Evolutionary conservation across 345 rosid genomes (phyloP).

Genomic region (Boechera stricta): DNA sequence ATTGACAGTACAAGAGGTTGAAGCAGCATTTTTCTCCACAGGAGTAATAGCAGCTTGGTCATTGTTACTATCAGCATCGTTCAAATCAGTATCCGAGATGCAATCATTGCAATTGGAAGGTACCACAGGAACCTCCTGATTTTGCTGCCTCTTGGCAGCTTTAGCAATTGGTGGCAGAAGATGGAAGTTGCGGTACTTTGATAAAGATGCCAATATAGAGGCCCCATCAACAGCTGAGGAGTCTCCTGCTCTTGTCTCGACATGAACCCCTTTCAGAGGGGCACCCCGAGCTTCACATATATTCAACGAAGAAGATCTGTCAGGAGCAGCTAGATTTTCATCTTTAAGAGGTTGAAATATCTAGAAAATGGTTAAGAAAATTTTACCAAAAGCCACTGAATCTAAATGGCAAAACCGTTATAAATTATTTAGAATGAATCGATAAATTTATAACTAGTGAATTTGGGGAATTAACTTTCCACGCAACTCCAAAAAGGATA

Average conservation of each 20-base stretch:
- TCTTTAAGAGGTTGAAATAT: conserved; percentile 84
- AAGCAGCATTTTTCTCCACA: conserved; percentile 60
- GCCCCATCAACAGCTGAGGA: conserved; percentile 90
- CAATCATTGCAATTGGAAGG: conserved; percentile 63
- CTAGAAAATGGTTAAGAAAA: conserved; percentile 65
- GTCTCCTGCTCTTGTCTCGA: conserved; percentile 85
- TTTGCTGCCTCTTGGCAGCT: conserved; percentile 59
- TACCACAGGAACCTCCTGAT: conserved; percentile 58
- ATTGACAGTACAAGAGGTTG: conserved; percentile 56
- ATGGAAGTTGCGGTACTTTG: conserved; percentile 62
- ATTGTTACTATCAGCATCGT: conserved; percentile 60
- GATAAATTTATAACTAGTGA: conserved; percentile 4
- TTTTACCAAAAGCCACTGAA: conserved; percentile 12
- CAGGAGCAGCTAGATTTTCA: conserved; percentile 67
- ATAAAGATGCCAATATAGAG: conserved; percentile 86
- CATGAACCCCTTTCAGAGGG: conserved; percentile 70
- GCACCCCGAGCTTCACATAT: conserved; percentile 78
- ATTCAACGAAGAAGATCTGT: conserved; percentile 64
- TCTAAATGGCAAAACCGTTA: not conserved
- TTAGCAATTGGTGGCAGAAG: conserved; percentile 67
- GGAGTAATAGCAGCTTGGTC: conserved; percentile 61
- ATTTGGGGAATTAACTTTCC: not conserved
- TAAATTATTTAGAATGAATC: conserved; percentile 17
- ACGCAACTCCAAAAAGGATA: conserved; percentile 63
- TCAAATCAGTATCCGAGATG: conserved; percentile 70